Evolutionary conservation across 2,329 filamentous ascomycete genomes (phyloP), one percentile per base, ranked within the genome.

Genomic region (Torrubiellomyces zombiae): DNA sequence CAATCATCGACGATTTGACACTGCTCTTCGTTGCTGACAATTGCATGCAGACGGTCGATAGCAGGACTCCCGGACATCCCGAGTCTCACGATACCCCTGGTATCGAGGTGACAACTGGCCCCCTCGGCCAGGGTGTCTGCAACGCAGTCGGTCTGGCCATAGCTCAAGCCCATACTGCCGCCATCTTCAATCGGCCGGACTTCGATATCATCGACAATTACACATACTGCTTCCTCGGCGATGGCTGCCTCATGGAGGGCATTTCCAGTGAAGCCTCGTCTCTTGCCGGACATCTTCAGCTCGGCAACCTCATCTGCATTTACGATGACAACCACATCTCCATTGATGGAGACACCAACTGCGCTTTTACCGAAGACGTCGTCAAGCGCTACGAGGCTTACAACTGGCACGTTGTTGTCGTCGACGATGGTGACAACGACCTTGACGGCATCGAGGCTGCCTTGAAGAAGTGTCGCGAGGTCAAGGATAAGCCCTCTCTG

Each of bases 241-340:
- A 98, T 66, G 89, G 89, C 40, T 98, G 89, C 60, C 71, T 91
- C 59, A 91, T 92, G 85, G 89, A 98, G 67, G 89, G 89, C 67
- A 69, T 98, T 62, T 82, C 89, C 39, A 71, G 72, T 49, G 89
- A 98, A 66, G 86, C 89, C 45, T 81, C 68, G 42, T 93, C 83
- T 32, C 68, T 83, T 41, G 89, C 89, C 41, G 89, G 89, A 49
- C 89, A 98, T 64, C 69, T 95, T 56, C 79, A 95, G 69, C 74
- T 98, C 38, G 89, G 86, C 51, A 98, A 95, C 69, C 67, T 98
- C 48, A 95, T 95, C 58, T 74, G 71, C 56, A 69, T 98, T 58
- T 98, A 86, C 58, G 89, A 98, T 51, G 89, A 98, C 67, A 98
- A 98, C 72, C 79, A 93, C 56, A 95, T 98, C 50, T 92, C 67